Evolutionary conservation across 345 rosid genomes (phyloP), one percentile per base, ranked within the genome.

Genomic region (Erysimum cheiranthoides): DNA sequence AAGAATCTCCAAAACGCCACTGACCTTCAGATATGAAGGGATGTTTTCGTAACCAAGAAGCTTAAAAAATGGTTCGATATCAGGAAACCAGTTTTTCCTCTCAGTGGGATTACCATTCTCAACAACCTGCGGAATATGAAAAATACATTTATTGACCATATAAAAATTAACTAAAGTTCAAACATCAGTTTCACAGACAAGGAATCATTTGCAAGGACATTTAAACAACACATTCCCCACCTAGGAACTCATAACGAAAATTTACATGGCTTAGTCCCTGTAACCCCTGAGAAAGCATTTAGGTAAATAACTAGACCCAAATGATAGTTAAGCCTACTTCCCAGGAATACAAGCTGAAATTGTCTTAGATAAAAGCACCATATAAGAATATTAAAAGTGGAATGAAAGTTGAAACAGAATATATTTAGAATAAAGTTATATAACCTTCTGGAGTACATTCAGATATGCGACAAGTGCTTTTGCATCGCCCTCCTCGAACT

Each of bases 11-110:
- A 59, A 38, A 28, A 52, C 62, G 51, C 10, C 54, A 73, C 74
- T 49, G 17, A 90, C 98, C 98, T 94, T 94, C 68, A 94, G 82
- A 84, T 86, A 90, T 66, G 97, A 90, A 49, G 93, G 98, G 73
- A 94, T 96, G 46, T 86, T 90, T 83, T 94, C 98, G 75, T 90
- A 92, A 76, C 98, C 78, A 71, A 94, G 98, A 79, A 94, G 97
- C 89, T 89, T 94, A 85, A 92, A 94, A 65, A 94, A 83, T 66
- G 98, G 95, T 82, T 92, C 97, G 43, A 89, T 86, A 73, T 94
- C 93, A 46, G 91, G 90, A 83, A 94, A 92, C 98, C 97, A 92
- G 64, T 86, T 88, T 80, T 85, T 90, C 81, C 88, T 87, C 80
- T 94, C 98, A 68, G 74, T 47, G 8, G 92, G 95, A 82, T 86